Conservation (phyloP, 225 moss, liverwort and hornwort genomes). For the Polytrichum formosum region DNA sequence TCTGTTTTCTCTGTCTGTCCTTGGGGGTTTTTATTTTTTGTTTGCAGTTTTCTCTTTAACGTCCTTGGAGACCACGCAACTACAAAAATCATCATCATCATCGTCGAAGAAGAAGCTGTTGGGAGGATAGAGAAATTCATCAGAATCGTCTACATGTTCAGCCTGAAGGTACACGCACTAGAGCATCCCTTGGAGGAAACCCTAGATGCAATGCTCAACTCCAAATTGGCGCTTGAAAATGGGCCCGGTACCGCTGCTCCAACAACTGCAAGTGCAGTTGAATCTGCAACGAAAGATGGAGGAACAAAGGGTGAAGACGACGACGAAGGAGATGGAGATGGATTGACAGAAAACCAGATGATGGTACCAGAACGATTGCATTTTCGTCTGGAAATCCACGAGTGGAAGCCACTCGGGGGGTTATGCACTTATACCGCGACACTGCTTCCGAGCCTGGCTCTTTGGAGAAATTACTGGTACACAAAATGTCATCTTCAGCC, state of each 20-base stretch:
- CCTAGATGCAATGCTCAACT: slow-evolving; percentile 51
- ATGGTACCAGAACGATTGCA: slow-evolving; percentile 52
- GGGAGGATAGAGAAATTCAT: too few relatives aligned
- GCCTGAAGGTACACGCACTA: slow-evolving; percentile 62
- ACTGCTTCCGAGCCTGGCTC: slow-evolving; percentile 74
- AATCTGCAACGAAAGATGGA: slow-evolving; percentile 25
- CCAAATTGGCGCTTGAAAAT: slow-evolving; percentile 18
- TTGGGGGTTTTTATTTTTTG: too few relatives aligned
- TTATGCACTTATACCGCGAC: slow-evolving; percentile 92
- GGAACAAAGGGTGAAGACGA: slow-evolving; percentile 17
- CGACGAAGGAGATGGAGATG: slow-evolving; percentile 21
- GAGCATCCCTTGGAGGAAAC: slow-evolving; percentile 50
- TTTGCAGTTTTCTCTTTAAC: too few relatives aligned
- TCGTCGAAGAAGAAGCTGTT: too few relatives aligned
- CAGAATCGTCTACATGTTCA: slow-evolving; percentile 41
- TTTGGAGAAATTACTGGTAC: slow-evolving; percentile 77
- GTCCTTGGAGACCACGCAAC: too few relatives aligned
- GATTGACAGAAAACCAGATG: slow-evolving; percentile 17
- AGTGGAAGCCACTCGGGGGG: slow-evolving; percentile 82
- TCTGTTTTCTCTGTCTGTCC: too few relatives aligned
- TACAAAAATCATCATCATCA: too few relatives aligned
- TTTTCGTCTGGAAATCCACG: slow-evolving; percentile 95
- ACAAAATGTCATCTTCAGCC: too few relatives aligned
- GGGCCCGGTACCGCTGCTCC: slow-evolving; percentile 15
- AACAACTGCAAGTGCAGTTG: slow-evolving; percentile 6